Percentiles rank a stretch among this genome's conserved stretches.
These are phyloP conservation scores for Coelastrella sp. DNA, from an alignment of 139 green algal species.

Conservation along the genomic window DNA sequence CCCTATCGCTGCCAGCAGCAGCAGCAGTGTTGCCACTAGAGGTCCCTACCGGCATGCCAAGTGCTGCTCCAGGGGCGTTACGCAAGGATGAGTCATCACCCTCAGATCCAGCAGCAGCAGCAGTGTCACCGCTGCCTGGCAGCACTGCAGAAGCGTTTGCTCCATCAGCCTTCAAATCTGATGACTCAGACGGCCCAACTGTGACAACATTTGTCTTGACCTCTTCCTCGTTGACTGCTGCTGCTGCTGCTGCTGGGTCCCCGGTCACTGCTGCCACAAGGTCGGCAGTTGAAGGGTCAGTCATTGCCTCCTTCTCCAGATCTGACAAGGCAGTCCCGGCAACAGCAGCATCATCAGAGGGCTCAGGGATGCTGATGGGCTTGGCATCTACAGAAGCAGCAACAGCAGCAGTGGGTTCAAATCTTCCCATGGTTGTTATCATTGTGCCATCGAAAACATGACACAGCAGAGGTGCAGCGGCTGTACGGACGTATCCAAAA, in stretches of 20 bases:
- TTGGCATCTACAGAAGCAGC: too few relatives aligned
- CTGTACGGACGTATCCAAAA: too few relatives aligned
- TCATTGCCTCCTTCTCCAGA: conserved; percentile 10
- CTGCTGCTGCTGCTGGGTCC: background rate
- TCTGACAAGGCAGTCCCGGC: background rate
- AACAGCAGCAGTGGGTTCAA: too few relatives aligned
- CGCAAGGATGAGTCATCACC: background rate
- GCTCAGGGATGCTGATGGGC: background rate
- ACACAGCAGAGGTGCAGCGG: too few relatives aligned
- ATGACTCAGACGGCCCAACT: too few relatives aligned
- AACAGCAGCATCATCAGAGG: background rate
- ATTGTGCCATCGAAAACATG: too few relatives aligned
- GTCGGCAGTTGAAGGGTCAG: conserved; percentile 26
- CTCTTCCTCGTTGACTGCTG: background rate
- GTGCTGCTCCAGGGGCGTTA: background rate
- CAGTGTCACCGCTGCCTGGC: too few relatives aligned
- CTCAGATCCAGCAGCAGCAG: too few relatives aligned
- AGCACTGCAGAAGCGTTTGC: background rate
- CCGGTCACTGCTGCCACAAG: conserved; percentile 25
- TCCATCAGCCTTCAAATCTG: too few relatives aligned
- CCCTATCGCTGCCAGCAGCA: background rate
- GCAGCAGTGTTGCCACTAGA: background rate
- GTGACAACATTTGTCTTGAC: background rate
- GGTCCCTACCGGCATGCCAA: conserved; percentile 9
- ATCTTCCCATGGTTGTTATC: too few relatives aligned